These are phyloP conservation scores for Vinca minor DNA, from an alignment of 257 asterid genomes.

Conservation along the genomic window DNA sequence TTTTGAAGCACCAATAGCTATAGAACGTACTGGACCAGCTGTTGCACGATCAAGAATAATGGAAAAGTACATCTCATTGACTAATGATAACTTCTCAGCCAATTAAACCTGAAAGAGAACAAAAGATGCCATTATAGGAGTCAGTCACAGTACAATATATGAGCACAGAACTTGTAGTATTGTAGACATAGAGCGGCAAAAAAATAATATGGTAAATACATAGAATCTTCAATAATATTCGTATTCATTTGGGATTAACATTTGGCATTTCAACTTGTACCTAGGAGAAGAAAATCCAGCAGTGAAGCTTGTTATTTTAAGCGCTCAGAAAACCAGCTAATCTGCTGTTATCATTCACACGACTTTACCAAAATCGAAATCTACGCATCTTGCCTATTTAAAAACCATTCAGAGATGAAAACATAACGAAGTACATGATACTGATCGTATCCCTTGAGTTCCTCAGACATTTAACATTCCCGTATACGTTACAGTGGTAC, in stretches of 20 bases:
- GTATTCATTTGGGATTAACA: not conserved
- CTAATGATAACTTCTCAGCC: conserved; percentile 86
- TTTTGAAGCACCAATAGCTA: not conserved
- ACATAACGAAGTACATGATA: too few relatives aligned
- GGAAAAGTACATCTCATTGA: conserved; percentile 98
- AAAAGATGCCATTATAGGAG: not conserved
- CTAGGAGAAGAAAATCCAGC: not conserved
- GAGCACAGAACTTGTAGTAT: not conserved
- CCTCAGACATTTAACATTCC: not conserved
- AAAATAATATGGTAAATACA: not conserved
- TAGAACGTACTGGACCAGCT: conserved; percentile 92
- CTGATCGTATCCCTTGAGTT: too few relatives aligned
- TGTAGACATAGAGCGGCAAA: not conserved
- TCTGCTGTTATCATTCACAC: not conserved
- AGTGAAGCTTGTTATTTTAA: not conserved
- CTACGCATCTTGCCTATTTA: not conserved
- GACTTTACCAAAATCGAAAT: not conserved
- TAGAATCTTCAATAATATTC: not conserved
- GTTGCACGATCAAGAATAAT: conserved; percentile 89
- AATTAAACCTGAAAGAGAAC: conserved; percentile 63
- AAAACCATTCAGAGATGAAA: too few relatives aligned
- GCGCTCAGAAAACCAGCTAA: not conserved
- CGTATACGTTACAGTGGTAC: not conserved
- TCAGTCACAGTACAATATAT: not conserved
- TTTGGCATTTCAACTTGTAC: not conserved